Percentiles rank a stretch among this genome's conserved stretches.
Evolutionary conservation across 768 basidiomycete genomes (phyloP).

Genomic region (Boletellus ananas): DNA sequence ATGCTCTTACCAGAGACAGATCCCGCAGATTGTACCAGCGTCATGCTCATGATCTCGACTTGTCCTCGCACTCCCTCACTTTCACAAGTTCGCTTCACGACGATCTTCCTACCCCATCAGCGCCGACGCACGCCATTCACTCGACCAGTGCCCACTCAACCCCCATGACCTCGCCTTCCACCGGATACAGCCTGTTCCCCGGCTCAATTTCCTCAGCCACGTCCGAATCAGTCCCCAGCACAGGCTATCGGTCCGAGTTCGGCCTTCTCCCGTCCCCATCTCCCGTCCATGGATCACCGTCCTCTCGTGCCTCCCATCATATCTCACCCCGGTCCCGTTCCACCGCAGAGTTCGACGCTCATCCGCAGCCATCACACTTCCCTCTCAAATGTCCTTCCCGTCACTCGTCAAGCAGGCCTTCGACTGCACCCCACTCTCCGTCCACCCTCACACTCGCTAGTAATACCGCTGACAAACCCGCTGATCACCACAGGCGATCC

Average conservation of each 20-base stretch:
- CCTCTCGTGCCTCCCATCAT: conserved; percentile 15
- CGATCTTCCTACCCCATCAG: conserved; percentile 7
- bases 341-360: conserved; percentile 19
- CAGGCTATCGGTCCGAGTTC: conserved; percentile 16
- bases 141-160: conserved; percentile 22
- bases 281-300: conserved; percentile 8
- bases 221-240: conserved; percentile 20
- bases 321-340: conserved; percentile 14
- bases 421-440: conserved; percentile 14
- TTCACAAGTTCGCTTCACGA: conserved; percentile 4
- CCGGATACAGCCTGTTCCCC: conserved; percentile 14
- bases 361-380: neutral
- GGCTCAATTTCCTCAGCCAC: conserved; percentile 23
- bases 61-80: conserved; percentile 18
- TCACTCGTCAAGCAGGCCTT: conserved; percentile 13
- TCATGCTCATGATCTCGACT: conserved; percentile 10
- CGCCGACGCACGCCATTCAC: neutral
- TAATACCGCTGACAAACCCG: neutral
- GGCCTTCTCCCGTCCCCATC: conserved; percentile 8
- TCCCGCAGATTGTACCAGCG: conserved; percentile 13
- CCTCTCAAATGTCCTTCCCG: neutral
- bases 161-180: conserved; percentile 26
- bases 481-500: conserved; percentile 10
- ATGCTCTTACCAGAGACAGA: neutral
- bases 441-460: neutral